Evolutionary conservation across 1,284 basidiomycete genomes (phyloP), one percentile per base, ranked within the genome.

Genomic region (Tetrapyrgos nigripes): DNA sequence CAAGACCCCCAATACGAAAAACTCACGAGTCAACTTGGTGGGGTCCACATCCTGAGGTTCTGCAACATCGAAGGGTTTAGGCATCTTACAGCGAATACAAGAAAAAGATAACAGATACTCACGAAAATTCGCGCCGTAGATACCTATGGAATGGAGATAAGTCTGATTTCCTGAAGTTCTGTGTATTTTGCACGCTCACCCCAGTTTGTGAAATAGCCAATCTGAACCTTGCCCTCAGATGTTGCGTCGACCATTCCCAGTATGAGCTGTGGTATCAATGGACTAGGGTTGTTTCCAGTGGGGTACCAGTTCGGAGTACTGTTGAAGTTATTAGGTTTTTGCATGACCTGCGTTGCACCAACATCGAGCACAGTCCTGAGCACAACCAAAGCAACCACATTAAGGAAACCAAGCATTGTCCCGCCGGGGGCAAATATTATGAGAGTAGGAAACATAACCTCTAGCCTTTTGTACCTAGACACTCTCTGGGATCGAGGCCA

Each of bases 111-210:
- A n/a, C n/a, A n/a, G 56, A 62, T 50, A 72, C 83, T 64, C 64
- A 89, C 87, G 84, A 78, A 89, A 94, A 70, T 92, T 89, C 61
- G 91, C 86, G 35, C 82, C 89, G 71, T 94, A 95, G 65, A 94
- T 94, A 23, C 37, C 37, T 40, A 17, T 33, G 37, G 19, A 40
- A 17, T 40, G 14, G 88, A 91, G 93, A 89, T 83, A 61, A 51
- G 58, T 43, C 21, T 40, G 8, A 17, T 45, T 27, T 47, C 40
- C 23, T 71, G 53, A 68, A 66, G 66, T 53, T 57, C 53, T 43
- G n/a, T n/a, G n/a, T 59, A 19, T 40, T 31, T 9, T 9, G 19
- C 13, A 40, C 17, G 19, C 37, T n/a, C 37, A 40, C 61, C 50
- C 83, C 87, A 86, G 73, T 89, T 86, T 1, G 87, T 85, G 71